Evolutionary conservation across 202 grass and related monocot genomes (phyloP).

Genomic region (Zoysia matrella): DNA sequence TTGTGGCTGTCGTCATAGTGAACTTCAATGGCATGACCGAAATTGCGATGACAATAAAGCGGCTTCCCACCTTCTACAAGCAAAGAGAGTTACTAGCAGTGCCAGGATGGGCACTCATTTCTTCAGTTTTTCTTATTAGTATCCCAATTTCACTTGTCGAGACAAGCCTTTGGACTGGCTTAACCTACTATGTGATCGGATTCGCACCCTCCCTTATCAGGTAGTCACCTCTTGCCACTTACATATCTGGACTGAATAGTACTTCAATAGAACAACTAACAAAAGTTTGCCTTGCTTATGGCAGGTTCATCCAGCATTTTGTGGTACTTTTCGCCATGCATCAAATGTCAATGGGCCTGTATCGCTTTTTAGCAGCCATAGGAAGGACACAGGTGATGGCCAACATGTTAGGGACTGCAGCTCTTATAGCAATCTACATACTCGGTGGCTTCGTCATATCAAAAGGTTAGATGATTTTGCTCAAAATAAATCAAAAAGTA

Average conservation of each 20-base stretch:
- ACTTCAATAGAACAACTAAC: conserved; percentile 11
- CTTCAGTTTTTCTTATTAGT: conserved; percentile 80
- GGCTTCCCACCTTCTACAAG: conserved; percentile 95
- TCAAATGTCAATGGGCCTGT: conserved; percentile 85
- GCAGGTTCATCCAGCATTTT: conserved; percentile 81
- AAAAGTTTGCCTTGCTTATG: conserved; percentile 25
- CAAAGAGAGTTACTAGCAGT: conserved; percentile 81
- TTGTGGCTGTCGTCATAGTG: conserved; percentile 74
- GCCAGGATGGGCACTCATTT: conserved; percentile 95
- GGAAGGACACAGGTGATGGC: conserved; percentile 81
- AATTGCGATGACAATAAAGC: conserved; percentile 88
- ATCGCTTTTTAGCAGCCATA: conserved; percentile 77
- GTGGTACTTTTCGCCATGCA: conserved; percentile 74
- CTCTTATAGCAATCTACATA: conserved; percentile 76
- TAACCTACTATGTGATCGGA: conserved; percentile 92
- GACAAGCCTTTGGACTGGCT: conserved; percentile 79
- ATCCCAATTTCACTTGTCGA: conserved; percentile 85
- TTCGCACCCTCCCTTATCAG: conserved; percentile 83
- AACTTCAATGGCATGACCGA: conserved; percentile 99
- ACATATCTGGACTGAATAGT: neutral
- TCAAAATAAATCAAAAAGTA: conserved; percentile 26
- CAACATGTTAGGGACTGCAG: conserved; percentile 65
- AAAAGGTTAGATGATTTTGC: conserved; percentile 63
- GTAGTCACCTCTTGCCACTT: conserved; percentile 47
- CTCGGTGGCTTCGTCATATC: conserved; percentile 85